phyloP scores from a whole-genome alignment of 164 flowering plant species.

The Berberis thunbergii region DNA sequence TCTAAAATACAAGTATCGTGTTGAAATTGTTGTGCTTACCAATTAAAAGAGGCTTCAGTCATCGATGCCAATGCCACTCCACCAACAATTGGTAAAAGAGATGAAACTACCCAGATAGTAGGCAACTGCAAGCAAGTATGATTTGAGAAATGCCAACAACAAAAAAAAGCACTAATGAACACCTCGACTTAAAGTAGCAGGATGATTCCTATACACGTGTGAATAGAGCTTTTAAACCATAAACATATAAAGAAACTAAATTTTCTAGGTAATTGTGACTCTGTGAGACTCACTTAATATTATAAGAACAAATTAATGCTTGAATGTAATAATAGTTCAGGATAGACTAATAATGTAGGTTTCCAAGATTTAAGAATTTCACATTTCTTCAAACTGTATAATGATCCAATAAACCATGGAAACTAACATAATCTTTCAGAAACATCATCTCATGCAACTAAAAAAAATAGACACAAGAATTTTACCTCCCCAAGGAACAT shows the following conservation, averaged over 20 bases:
- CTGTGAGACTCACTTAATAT: too few relatives aligned
- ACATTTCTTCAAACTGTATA: too few relatives aligned
- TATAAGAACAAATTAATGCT: too few relatives aligned
- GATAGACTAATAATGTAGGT: too few relatives aligned
- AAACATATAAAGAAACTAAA: too few relatives aligned
- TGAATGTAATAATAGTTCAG: too few relatives aligned
- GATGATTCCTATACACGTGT: too few relatives aligned
- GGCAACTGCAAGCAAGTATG: slow-evolving; percentile 45
- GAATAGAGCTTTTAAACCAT: too few relatives aligned
- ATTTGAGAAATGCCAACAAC: neutral
- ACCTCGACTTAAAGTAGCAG: neutral
- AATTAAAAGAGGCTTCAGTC: slow-evolving; percentile 91
- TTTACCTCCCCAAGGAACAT: slow-evolving; percentile 92
- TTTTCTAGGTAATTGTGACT: too few relatives aligned
- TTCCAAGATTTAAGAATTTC: too few relatives aligned
- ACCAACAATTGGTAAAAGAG: slow-evolving; percentile 89
- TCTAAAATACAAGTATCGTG: too few relatives aligned
- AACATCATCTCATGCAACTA: slow-evolving; percentile 1
- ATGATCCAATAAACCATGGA: neutral
- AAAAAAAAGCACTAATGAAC: neutral
- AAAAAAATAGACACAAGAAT: neutral
- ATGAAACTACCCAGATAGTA: slow-evolving; percentile 65
- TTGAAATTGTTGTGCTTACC: slow-evolving; percentile 30
- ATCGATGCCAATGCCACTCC: slow-evolving; percentile 92
- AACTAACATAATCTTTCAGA: neutral